These are phyloP conservation scores for Wallacemonas rigidus DNA, from an alignment of 208 protist species.

Conservation along the genomic window DNA sequence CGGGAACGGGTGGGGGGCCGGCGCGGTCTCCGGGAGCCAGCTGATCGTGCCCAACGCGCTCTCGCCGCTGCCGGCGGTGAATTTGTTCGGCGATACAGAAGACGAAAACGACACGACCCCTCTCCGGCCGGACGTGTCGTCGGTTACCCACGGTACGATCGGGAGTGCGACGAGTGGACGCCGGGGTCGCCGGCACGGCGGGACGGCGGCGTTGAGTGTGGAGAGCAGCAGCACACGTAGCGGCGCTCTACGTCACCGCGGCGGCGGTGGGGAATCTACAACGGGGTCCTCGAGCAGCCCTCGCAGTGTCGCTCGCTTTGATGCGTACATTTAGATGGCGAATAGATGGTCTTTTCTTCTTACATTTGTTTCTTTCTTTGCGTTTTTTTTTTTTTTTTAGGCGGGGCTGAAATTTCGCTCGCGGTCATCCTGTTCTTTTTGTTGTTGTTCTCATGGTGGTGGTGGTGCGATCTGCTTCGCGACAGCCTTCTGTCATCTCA, in stretches of 20 bases:
- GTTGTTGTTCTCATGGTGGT: no score
- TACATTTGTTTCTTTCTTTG: conserved; percentile 14
- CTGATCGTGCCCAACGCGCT: neutral
- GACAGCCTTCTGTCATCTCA: no score
- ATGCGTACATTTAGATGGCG: conserved; percentile 37
- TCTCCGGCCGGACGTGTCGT: neutral
- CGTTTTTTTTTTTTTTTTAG: conserved; percentile 23
- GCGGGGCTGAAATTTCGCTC: neutral
- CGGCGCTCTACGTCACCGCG: neutral
- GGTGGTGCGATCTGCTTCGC: no score
- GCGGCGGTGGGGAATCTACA: neutral
- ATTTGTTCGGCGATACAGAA: conserved; percentile 11
- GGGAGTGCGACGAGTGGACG: neutral
- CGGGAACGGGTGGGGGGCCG: neutral
- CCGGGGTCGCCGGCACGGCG: neutral
- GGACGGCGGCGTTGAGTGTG: conserved; percentile 4
- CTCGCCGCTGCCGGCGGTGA: conserved; percentile 13
- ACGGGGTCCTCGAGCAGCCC: conserved; percentile 8
- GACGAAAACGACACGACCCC: conserved; percentile 5
- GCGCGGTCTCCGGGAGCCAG: neutral
- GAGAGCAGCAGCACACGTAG: conserved; percentile 2
- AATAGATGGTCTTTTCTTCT: neutral
- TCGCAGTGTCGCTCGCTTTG: conserved; percentile 25
- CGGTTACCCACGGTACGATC: neutral
- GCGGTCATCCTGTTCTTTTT: neutral